Base-by-base conservation (phyloP, 495 filamentous ascomycete genomes). In the Lasiosphaeria ovina region DNA sequence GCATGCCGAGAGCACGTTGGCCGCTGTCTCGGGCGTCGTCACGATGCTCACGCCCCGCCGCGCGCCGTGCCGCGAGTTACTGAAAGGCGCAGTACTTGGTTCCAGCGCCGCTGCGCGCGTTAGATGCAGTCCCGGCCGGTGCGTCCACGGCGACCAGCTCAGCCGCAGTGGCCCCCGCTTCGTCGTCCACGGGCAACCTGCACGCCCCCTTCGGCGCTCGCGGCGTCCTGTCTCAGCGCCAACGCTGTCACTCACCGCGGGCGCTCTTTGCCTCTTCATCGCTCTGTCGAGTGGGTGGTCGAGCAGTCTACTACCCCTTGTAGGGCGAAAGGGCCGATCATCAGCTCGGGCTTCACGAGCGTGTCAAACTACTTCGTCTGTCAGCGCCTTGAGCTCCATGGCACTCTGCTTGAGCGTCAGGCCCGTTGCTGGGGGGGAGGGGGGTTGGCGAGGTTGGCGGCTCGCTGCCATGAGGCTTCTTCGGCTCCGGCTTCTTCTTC, bases 1-100 rank as follows among this genome's bases (percentile, higher is more conserved):
- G 44, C 34, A 73, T 63, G 2, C 58, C 58, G 33, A 55, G 17
- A n/a, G n/a, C n/a, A 58, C 61, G 51, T 63, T 60, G 0, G 73
- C 70, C 2, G 74, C 76, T 1, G 55, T 63, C 12, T 69, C 64
- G 0, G 76, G 76, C 2, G 62, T 72, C 12, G 76, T 71, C 34
- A 78, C 56, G n/a, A 78, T 55, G 53, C 68, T 70, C 35, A 72
- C 57, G 12, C 74, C 76, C 8, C 61, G 62, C n/a, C n/a, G n/a
- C n/a, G 63, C 54, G 12, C 72, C 74, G 47, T 75, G 71, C 48
- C 51, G 68, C 1, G 72, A 69, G 59, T 78, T 74, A 31, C 66
- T 72, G 63, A 70, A 76, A n/a, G 12, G 70, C 72, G 57, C 76
- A 78, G 54, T 71, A 77, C 38, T 66, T 8, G 50, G 50, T 16